These are phyloP conservation scores for Hydnomerulius pinastri DNA, from an alignment of 768 basidiomycete genomes.

Conservation along the genomic window DNA sequence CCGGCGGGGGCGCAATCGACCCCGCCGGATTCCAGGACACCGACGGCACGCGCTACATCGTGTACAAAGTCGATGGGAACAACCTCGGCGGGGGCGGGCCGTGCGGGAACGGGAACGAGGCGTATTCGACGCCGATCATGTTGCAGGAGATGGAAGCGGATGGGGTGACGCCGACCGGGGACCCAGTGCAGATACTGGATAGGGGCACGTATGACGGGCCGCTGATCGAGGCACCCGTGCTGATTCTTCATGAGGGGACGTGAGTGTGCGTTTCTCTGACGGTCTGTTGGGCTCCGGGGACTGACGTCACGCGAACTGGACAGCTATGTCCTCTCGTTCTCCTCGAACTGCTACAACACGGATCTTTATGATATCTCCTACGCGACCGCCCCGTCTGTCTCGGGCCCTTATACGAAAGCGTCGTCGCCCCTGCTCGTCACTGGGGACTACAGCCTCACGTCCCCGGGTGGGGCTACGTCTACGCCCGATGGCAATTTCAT, in stretches of 20 bases:
- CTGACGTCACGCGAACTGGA: neutral
- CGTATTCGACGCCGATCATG: slow-evolving; percentile 27
- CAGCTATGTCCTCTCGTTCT: slow-evolving; percentile 31
- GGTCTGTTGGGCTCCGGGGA: neutral
- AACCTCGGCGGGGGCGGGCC: slow-evolving; percentile 29
- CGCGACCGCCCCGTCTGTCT: slow-evolving; percentile 27
- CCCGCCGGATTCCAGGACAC: slow-evolving; percentile 26
- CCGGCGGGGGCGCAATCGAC: slow-evolving; percentile 31
- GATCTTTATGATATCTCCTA: slow-evolving; percentile 31
- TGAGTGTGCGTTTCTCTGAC: neutral
- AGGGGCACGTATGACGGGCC: slow-evolving; percentile 27
- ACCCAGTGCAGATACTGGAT: slow-evolving; percentile 26
- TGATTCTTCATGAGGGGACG: slow-evolving; percentile 17
- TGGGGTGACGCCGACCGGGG: slow-evolving; percentile 23
- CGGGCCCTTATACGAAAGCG: slow-evolving; percentile 34
- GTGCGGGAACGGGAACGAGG: slow-evolving; percentile 24
- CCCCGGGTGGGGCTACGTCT: slow-evolving; percentile 21
- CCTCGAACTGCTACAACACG: slow-evolving; percentile 29
- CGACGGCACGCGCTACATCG: slow-evolving; percentile 27
- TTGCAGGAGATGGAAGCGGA: slow-evolving; percentile 29
- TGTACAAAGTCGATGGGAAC: slow-evolving; percentile 35
- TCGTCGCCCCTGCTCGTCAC: slow-evolving; percentile 23
- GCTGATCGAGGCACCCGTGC: slow-evolving; percentile 33
- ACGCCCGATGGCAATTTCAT: slow-evolving; percentile 10
- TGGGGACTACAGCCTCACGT: slow-evolving; percentile 16